Evolutionary conservation across 306 rosid genomes (phyloP).

Genomic region (Arachis stenosperma): DNA sequence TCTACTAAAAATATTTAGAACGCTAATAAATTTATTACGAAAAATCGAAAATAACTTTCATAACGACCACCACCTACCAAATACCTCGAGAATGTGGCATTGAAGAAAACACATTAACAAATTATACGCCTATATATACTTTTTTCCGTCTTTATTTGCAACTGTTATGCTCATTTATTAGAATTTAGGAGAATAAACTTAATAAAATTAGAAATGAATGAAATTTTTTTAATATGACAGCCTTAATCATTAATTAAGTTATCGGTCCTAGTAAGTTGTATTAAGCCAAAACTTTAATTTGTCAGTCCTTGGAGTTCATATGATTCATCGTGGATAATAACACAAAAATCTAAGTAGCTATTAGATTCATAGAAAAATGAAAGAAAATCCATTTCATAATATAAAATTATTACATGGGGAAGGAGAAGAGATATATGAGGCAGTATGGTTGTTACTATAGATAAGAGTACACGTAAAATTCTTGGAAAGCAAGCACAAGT

Average conservation of each 20-base stretch:
- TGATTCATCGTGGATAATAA: background rate
- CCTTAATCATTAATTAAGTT: constrained; percentile 1
- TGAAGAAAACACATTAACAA: too few relatives aligned
- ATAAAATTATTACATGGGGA: constrained; percentile 2
- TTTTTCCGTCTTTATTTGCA: too few relatives aligned
- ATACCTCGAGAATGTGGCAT: too few relatives aligned
- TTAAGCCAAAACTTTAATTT: background rate
- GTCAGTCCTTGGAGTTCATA: background rate
- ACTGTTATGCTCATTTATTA: too few relatives aligned
- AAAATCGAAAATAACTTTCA: too few relatives aligned
- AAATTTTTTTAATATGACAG: too few relatives aligned
- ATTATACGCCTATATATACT: too few relatives aligned
- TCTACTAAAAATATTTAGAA: too few relatives aligned
- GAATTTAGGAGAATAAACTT: too few relatives aligned
- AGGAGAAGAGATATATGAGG: background rate
- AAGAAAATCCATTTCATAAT: background rate
- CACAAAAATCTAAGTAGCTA: background rate
- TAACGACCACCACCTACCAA: too few relatives aligned
- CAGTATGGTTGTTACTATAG: constrained; percentile 40
- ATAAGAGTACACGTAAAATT: constrained; percentile 53
- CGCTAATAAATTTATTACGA: too few relatives aligned
- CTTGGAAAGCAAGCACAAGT: constrained; percentile 46
- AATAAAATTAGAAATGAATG: too few relatives aligned
- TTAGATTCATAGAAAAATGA: background rate
- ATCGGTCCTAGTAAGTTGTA: background rate